Conservation (phyloP, 2,329 filamentous ascomycete species). For the Domatiomyces catenatus region DNA sequence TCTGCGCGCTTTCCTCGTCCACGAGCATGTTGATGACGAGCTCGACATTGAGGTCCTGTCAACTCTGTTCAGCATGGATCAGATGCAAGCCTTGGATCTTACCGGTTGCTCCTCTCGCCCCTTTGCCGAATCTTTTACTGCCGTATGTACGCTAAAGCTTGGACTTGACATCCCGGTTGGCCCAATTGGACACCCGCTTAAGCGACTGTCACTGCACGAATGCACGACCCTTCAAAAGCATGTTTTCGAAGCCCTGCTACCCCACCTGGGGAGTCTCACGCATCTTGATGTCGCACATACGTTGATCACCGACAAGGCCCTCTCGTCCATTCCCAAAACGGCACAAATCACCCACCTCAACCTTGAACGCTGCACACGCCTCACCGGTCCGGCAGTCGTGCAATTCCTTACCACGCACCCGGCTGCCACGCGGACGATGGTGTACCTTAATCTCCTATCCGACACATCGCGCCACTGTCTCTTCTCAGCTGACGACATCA, state of each 20-base stretch:
- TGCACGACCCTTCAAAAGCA: conserved; percentile 54
- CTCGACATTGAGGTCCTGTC: conserved; percentile 51
- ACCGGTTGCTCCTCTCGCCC: conserved; percentile 55
- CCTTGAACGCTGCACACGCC: conserved; percentile 56
- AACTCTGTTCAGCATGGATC: conserved; percentile 54
- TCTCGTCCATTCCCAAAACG: conserved; percentile 54
- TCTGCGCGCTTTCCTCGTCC: conserved; percentile 61
- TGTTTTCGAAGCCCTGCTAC: conserved; percentile 54
- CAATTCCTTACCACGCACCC: conserved; percentile 58
- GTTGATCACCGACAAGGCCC: conserved; percentile 54
- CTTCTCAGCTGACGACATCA: conserved; percentile 50
- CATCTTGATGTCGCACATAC: conserved; percentile 70
- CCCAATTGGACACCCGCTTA: conserved; percentile 36
- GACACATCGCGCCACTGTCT: conserved; percentile 59
- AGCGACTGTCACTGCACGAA: conserved; percentile 61
- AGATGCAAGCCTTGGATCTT: conserved; percentile 56
- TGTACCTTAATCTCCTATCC: conserved; percentile 58
- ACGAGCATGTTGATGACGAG: conserved; percentile 69
- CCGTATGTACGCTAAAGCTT: conserved; percentile 31
- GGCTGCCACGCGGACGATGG: conserved; percentile 46
- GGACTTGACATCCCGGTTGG: not conserved
- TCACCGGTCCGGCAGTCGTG: conserved; percentile 52
- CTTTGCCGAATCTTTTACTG: conserved; percentile 52
- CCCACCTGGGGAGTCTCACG: conserved; percentile 53
- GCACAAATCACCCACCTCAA: conserved; percentile 64